phyloP scores from a whole-genome alignment of 176 grass and related monocot genomes.

The Aegilops speltoides region DNA sequence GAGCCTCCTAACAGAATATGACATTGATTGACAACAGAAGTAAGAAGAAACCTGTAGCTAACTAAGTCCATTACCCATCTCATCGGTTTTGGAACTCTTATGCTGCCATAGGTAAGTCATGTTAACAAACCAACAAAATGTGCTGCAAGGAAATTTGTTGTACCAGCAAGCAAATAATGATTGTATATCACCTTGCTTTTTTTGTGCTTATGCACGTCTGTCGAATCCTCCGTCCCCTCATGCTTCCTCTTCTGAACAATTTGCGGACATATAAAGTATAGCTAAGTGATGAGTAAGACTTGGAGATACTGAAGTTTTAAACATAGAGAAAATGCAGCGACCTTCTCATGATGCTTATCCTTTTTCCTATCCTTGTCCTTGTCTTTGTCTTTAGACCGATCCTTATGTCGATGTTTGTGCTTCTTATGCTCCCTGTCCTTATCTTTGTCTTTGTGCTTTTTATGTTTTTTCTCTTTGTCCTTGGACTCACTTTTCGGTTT shows the following conservation, averaged over 20 bases:
- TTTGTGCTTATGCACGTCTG: constrained; percentile 66
- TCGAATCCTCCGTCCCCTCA: constrained; percentile 46
- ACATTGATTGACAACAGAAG: constrained; percentile 24
- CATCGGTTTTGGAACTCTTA: constrained; percentile 62
- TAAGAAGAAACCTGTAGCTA: constrained; percentile 28
- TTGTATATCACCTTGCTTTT: constrained; percentile 63
- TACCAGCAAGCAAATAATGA: constrained; percentile 20
- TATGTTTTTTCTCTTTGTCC: constrained; percentile 97
- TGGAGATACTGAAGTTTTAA: background rate
- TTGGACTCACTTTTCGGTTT: constrained; percentile 78
- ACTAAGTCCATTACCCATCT: constrained; percentile 46
- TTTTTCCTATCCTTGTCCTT: constrained; percentile 92
- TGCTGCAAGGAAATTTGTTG: background rate
- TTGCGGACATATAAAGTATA: constrained; percentile 21
- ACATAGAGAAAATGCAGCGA: constrained; percentile 27
- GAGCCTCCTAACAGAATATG: constrained; percentile 6
- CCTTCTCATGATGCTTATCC: constrained; percentile 93
- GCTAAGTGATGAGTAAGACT: background rate
- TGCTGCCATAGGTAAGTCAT: constrained; percentile 35
- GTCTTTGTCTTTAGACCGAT: constrained; percentile 85
- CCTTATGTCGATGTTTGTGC: constrained; percentile 93
- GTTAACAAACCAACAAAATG: constrained; percentile 20
- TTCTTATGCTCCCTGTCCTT: constrained; percentile 99
- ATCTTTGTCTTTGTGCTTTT: constrained; percentile 85
- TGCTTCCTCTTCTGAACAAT: constrained; percentile 64